Conservation (phyloP, 805 yeast species). For the Nakazawaea peltata region DNA sequence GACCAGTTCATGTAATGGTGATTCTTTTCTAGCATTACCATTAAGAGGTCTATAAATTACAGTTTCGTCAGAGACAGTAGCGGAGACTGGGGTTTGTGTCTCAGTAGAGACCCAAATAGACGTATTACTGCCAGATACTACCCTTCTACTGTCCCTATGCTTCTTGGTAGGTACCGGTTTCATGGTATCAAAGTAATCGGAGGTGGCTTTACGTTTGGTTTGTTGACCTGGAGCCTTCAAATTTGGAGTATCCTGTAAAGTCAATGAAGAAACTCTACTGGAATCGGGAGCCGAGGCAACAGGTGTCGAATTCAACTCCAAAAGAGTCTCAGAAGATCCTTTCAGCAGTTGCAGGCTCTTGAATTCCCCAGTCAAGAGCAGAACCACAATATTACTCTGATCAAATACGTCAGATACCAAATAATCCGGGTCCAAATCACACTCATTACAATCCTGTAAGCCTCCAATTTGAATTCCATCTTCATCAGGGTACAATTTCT, state of each 20-base stretch:
- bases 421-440: constrained; percentile 79
- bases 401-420: constrained; percentile 57
- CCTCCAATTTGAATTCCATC: constrained; percentile 41
- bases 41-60: not conserved
- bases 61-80: not conserved
- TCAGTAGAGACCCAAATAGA: constrained; percentile 10
- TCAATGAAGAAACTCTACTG: constrained; percentile 12
- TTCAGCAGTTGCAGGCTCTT: no score
- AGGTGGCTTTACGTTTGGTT: constrained; percentile 3
- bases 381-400: constrained; percentile 36
- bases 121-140: constrained; percentile 1
- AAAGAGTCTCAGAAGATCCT: constrained; percentile 1
- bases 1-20: constrained; percentile 3
- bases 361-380: constrained; percentile 33
- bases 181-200: constrained; percentile 9
- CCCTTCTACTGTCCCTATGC: constrained; percentile 1
- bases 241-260: constrained; percentile 9
- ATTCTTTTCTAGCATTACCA: constrained; percentile 1
- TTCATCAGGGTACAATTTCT: constrained; percentile 58
- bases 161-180: constrained; percentile 5
- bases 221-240: constrained; percentile 5
- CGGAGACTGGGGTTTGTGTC: not conserved
- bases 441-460: constrained; percentile 57
- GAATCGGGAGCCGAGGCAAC: constrained; percentile 12
- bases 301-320: not conserved